Conservation (phyloP, 257 asterid genomes). For the Ajuga chamaepitys region DNA sequence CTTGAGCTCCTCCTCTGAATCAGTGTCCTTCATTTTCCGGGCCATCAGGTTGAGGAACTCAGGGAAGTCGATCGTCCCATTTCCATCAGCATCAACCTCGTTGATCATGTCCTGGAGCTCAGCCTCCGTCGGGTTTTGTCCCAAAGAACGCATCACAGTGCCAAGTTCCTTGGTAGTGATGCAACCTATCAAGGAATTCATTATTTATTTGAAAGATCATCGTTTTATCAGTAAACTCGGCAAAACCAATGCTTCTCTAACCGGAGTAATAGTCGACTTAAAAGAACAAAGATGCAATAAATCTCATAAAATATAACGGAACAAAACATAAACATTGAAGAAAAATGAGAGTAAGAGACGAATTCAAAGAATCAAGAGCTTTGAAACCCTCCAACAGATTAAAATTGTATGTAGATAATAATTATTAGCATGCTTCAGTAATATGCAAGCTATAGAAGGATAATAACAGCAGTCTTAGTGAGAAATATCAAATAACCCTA, state of each 20-base stretch:
- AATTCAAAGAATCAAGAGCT: neutral
- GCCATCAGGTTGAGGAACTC: conserved; percentile 65
- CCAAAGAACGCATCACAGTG: conserved; percentile 57
- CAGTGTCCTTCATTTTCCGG: conserved; percentile 50
- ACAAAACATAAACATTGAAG: neutral
- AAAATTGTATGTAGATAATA: neutral
- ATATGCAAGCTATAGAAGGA: neutral
- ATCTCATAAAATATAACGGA: neutral
- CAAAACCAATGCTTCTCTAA: neutral
- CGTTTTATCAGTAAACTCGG: neutral
- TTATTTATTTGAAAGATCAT: neutral
- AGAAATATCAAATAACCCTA: neutral
- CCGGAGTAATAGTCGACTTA: neutral
- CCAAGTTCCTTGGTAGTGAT: conserved; percentile 56
- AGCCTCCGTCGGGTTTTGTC: conserved; percentile 54
- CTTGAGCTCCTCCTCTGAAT: conserved; percentile 54
- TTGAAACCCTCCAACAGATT: neutral
- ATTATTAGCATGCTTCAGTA: neutral
- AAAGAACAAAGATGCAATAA: neutral
- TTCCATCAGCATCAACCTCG: conserved; percentile 59
- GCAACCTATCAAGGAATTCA: conserved; percentile 31
- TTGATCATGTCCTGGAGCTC: conserved; percentile 58
- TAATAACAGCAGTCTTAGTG: neutral
- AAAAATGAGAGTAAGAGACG: neutral
- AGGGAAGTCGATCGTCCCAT: conserved; percentile 52